phyloP scores from a whole-genome alignment of 2,329 filamentous ascomycete genomes.

The Trichophyton schoenleinii region DNA sequence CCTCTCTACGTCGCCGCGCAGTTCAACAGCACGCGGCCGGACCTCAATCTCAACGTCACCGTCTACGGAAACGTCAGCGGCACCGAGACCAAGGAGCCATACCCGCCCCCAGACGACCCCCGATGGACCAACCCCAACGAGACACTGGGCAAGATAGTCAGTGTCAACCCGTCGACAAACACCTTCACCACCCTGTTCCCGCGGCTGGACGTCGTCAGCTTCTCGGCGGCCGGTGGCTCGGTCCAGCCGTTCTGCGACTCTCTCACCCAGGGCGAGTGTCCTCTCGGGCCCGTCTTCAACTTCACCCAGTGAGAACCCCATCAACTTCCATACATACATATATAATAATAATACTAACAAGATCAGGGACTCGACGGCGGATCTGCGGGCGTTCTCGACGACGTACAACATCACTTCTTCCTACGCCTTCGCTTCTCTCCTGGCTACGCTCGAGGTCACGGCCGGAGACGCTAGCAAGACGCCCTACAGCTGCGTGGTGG shows the following conservation, averaged over 20 bases:
- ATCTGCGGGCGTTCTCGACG: conserved; percentile 60
- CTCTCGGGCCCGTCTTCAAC: conserved; percentile 60
- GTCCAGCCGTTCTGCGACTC: conserved; percentile 54
- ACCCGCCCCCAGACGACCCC: conserved; percentile 49
- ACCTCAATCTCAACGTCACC: conserved; percentile 50
- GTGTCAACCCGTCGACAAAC: conserved; percentile 45
- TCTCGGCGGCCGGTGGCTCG: conserved; percentile 50
- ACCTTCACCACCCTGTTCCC: conserved; percentile 62
- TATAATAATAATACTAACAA: neutral
- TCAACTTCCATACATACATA: too few species aligned
- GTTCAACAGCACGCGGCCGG: conserved; percentile 42
- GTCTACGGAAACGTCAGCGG: conserved; percentile 89
- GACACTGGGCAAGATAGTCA: conserved; percentile 64
- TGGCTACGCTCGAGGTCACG: conserved; percentile 58
- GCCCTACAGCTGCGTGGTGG: conserved; percentile 64
- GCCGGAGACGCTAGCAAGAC: conserved; percentile 56
- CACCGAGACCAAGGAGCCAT: conserved; percentile 42
- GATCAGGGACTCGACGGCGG: conserved; percentile 22
- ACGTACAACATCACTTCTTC: conserved; percentile 63
- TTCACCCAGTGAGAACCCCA: conserved; percentile 35
- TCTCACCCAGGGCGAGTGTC: conserved; percentile 52
- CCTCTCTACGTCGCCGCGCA: conserved; percentile 54
- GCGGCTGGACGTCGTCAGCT: conserved; percentile 62
- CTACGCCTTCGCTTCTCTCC: conserved; percentile 76
- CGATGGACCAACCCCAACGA: conserved; percentile 50